These are phyloP conservation scores for Fusarium sp. DNA, from an alignment of 2,329 filamentous ascomycete species.

Conservation along the genomic window DNA sequence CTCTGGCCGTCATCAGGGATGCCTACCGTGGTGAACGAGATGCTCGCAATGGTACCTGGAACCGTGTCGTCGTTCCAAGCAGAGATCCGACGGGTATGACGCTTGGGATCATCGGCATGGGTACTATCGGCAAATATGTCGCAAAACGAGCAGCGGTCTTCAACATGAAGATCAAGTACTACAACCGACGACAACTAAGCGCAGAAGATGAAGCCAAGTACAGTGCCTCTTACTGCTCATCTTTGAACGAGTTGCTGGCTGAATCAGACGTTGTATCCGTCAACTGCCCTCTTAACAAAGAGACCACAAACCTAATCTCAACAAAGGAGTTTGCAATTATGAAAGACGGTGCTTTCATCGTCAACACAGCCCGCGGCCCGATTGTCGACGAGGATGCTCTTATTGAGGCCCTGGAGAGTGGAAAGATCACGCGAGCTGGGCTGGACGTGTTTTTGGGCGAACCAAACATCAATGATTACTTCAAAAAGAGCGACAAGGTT, in stretches of 20 bases:
- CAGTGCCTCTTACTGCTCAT: conserved; percentile 48
- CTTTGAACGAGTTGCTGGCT: conserved; percentile 52
- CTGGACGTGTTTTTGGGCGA: conserved; percentile 58
- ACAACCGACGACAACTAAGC: conserved; percentile 51
- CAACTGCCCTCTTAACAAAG: conserved; percentile 51
- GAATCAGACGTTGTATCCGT: conserved; percentile 53
- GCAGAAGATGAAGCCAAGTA: conserved; percentile 48
- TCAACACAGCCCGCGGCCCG: conserved; percentile 61
- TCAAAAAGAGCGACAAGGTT: conserved; percentile 52
- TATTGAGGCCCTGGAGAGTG: conserved; percentile 55
- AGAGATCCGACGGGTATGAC: conserved; percentile 55
- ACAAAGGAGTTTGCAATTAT: conserved; percentile 53
- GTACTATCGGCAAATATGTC: conserved; percentile 56
- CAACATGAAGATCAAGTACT: conserved; percentile 55
- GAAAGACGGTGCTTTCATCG: conserved; percentile 56
- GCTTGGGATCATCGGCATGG: conserved; percentile 59
- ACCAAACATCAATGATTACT: conserved; percentile 53
- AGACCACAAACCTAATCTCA: conserved; percentile 53
- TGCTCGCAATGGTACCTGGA: conserved; percentile 51
- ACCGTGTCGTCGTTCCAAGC: conserved; percentile 45
- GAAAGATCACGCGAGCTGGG: conserved; percentile 56
- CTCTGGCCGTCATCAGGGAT: conserved; percentile 53
- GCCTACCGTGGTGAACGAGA: conserved; percentile 51
- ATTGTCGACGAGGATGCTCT: conserved; percentile 59
- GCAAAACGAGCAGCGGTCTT: conserved; percentile 52